Percentiles rank a stretch among this genome's conserved stretches.
These are phyloP conservation scores for Albugo candida DNA, from an alignment of 352 stramenopile genomes.

Conservation along the genomic window DNA sequence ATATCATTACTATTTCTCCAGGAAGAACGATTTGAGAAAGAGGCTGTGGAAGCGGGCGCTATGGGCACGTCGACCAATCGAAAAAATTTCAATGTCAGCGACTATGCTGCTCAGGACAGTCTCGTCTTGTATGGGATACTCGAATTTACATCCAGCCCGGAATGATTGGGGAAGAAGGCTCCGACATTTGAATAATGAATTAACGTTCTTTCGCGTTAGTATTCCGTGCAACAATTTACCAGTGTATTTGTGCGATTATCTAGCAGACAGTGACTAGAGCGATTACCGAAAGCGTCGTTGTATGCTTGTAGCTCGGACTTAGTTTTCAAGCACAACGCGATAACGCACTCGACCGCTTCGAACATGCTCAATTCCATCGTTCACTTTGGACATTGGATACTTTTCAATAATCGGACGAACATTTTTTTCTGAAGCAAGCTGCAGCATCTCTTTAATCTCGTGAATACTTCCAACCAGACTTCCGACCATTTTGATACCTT, in stretches of 20 bases:
- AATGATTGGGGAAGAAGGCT: no score
- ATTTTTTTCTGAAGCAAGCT: constrained; percentile 58
- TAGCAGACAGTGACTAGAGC: no score
- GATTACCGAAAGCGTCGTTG: no score
- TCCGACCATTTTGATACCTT: constrained; percentile 25
- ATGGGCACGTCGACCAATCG: not conserved
- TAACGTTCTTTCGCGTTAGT: no score
- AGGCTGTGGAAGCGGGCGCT: not conserved
- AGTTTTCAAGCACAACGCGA: constrained; percentile 14
- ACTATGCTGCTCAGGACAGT: not conserved
- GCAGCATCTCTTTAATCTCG: constrained; percentile 66
- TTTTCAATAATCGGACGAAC: constrained; percentile 34
- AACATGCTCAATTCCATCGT: constrained; percentile 21
- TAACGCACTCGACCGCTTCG: constrained; percentile 19
- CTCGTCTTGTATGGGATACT: not conserved
- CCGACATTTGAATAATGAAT: no score
- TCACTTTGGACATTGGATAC: constrained; percentile 20
- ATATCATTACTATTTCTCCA: not conserved
- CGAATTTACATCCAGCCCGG: no score
- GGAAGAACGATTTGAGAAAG: not conserved
- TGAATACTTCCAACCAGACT: constrained; percentile 30
- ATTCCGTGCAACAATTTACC: no score
- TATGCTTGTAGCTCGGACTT: not conserved
- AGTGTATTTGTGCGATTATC: no score
- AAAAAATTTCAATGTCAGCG: not conserved